Evolutionary conservation across 2,329 filamentous ascomycete species (phyloP), one percentile per base, ranked within the genome.

Genomic region (Pseudohalonectria lignicola): DNA sequence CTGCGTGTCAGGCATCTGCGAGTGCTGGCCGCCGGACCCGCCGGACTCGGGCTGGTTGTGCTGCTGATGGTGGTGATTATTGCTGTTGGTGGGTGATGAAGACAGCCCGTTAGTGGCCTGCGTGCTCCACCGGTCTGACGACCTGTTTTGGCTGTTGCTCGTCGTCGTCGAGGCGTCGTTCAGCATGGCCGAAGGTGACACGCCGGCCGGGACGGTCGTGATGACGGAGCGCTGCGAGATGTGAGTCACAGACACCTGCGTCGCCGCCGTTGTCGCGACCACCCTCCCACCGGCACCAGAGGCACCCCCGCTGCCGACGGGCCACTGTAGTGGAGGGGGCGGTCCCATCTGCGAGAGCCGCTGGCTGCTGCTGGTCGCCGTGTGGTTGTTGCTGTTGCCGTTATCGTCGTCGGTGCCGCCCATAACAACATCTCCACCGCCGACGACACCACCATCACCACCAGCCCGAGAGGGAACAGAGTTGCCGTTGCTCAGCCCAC

Each of bases 111-210:
- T 86, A 3, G 80, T 84, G 41, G 73, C 70, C 53, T 88, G 82
- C 0, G 82, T 85, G 53, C 81, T 80, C 55, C 73, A 71, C 45
- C 74, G 71, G 40, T 3, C 74, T 13, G 75, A 79, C 11, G 78
- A 79, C 37, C 63, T 54, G 43, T 67, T 64, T 13, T 65, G 63
- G 31, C 18, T 38, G 3, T 94, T 92, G 23, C 8, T n/a, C n/a
- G n/a, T n/a, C n/a, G 88, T 94, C 1, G 88, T 93, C 2, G 87
- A 94, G 2, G 87, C 90, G 51, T 94, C 87, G 50, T 96, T 95
- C 38, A 79, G 63, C 41, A 72, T 57, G 11, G 70, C 71, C 19
- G 71, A 74, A 12, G 74, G 74, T 4, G 73, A 74, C 38, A 76
- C 62, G 4, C 72, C 75, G 0, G 67, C 60, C 1, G 76, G 72